Conservation (phyloP, 768 basidiomycete species). For the Auriculariales sp. region DNA sequence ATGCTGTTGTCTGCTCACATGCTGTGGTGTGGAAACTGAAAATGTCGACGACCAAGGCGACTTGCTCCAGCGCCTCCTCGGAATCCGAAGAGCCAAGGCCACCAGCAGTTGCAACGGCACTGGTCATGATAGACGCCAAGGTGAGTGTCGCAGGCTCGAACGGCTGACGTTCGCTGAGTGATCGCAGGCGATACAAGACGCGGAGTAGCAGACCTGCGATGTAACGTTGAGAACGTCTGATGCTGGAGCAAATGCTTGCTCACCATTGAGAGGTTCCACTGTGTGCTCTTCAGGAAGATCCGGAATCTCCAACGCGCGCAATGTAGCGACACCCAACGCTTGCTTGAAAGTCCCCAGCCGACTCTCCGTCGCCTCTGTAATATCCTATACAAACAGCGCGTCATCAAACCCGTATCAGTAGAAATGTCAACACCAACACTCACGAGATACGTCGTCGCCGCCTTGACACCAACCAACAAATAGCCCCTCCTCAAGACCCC, state of each 20-base stretch:
- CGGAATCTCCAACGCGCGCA: constrained; percentile 53
- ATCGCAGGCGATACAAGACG: constrained; percentile 71
- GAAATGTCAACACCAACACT: constrained; percentile 14
- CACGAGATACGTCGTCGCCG: constrained; percentile 72
- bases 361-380: constrained; percentile 59
- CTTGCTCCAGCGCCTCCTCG: constrained; percentile 70
- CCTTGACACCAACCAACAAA: constrained; percentile 42
- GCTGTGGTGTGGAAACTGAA: constrained; percentile 41
- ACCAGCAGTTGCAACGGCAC: constrained; percentile 49
- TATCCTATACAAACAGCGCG: constrained; percentile 37
- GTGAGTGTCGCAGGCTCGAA: constrained; percentile 81
- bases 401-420: not conserved
- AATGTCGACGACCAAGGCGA: constrained; percentile 55
- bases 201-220: constrained; percentile 59
- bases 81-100: constrained; percentile 51
- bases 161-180: constrained; percentile 63
- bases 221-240: not conserved
- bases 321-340: constrained; percentile 73
- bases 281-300: constrained; percentile 59
- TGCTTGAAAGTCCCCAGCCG: constrained; percentile 51
- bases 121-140: constrained; percentile 63
- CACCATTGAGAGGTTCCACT: constrained; percentile 55
- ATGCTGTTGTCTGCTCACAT: constrained; percentile 18
- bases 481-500: constrained; percentile 48
- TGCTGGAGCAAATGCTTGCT: constrained; percentile 14